Base-by-base conservation (phyloP, 441 rosid genomes). In the Populus hybrid region DNA sequence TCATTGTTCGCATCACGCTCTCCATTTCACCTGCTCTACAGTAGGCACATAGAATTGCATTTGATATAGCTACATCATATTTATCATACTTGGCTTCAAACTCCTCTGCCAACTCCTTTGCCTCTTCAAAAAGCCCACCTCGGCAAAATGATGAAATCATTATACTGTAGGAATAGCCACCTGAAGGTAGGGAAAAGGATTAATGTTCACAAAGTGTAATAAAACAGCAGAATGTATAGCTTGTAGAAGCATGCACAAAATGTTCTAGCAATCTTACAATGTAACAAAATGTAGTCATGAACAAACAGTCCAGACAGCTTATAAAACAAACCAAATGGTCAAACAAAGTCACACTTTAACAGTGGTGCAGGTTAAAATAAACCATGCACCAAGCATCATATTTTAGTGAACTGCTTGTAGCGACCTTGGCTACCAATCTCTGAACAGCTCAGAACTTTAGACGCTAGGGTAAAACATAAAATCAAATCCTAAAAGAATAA, bases 1-100 rank as follows among this genome's bases (percentile, higher is more conserved):
- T 93, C 94, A 95, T 85, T 71, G 87, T 86, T 77, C 86, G 84
- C 98, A 90, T 94, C 63, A 92, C 95, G 61, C 88, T 88, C 69
- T 91, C 91, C 94, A 92, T 93, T 63, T 92, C 97, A 76, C 97
- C 92, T 38, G 88, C 88, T 88, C 97, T 90, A 88, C 98, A 95
- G 82, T 91, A 95, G 72, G 97, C 92, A 75, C 90, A 86, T 8
- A 92, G 97, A 93, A 95, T 85, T 71, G 92, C 82, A 83, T 92
- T 95, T 77, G 87, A 84, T 83, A 92, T 85, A 66, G 91, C 97
- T 30, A 30, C 32, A 30, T 93, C 98, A 80, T 89, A 92, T 79
- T 91, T 93, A 78, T 83, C 81, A 77, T 85, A 88, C 80, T 84
- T 86, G 81, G 89, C 79, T 81, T 93, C 94, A 81, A 91, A 90